phyloP scores from a whole-genome alignment of 1,284 basidiomycete genomes.

The Xanthoconium separans region DNA sequence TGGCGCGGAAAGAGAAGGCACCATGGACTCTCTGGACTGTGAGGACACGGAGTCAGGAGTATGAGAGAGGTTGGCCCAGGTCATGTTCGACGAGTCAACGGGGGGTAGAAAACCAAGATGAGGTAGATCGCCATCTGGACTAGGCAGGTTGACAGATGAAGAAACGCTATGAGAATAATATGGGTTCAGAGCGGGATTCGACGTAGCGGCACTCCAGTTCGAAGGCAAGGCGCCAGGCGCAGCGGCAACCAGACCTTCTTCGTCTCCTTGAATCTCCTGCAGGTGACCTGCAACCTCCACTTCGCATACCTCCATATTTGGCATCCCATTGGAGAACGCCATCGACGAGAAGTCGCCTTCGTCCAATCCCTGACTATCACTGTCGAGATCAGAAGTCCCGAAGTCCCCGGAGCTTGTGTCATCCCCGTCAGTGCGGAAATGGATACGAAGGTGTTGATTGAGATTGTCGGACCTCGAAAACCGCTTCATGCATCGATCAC shows the following conservation, averaged over 20 bases:
- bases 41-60: slow-evolving; percentile 36
- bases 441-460: slow-evolving; percentile 79
- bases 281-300: slow-evolving; percentile 59
- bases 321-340: slow-evolving; percentile 27
- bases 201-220: slow-evolving; percentile 14
- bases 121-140: slow-evolving; percentile 21
- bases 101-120: slow-evolving; percentile 25
- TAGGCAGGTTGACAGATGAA: slow-evolving; percentile 18
- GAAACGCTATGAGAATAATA: slow-evolving; percentile 26
- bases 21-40: slow-evolving; percentile 38
- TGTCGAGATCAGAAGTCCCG: slow-evolving; percentile 25
- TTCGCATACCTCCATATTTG: slow-evolving; percentile 54
- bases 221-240: slow-evolving; percentile 21
- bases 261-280: slow-evolving; percentile 57
- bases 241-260: slow-evolving; percentile 50
- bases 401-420: slow-evolving; percentile 28
- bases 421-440: slow-evolving; percentile 47
- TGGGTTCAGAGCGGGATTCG: slow-evolving; percentile 13
- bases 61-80: slow-evolving; percentile 28
- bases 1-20: slow-evolving; percentile 59
- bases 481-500: slow-evolving; percentile 69
- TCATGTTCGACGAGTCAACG: slow-evolving; percentile 25
- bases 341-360: slow-evolving; percentile 30
- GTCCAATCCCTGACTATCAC: slow-evolving; percentile 29
- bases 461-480: slow-evolving; percentile 88